These are phyloP conservation scores for Alternaria incomplexa DNA, from an alignment of 2,329 filamentous ascomycete species.

Conservation along the genomic window DNA sequence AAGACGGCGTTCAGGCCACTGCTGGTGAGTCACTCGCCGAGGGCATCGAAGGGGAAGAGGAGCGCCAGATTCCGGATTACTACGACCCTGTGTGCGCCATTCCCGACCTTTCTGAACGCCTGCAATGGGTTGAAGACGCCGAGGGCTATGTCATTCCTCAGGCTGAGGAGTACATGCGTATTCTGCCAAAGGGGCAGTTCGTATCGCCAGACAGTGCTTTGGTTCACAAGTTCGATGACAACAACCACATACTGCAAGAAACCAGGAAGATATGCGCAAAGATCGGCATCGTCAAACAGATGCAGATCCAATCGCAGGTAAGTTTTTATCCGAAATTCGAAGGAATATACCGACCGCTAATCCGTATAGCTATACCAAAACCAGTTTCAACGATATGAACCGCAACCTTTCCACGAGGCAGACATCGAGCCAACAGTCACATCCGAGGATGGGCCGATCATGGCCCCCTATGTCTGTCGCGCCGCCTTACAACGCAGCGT, in stretches of 20 bases:
- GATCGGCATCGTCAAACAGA: constrained; percentile 97
- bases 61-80: constrained; percentile 88
- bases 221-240: constrained; percentile 81
- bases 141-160: constrained; percentile 90
- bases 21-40: constrained; percentile 83
- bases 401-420: constrained; percentile 83
- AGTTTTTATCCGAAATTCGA: constrained; percentile 27
- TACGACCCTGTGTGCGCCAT: constrained; percentile 87
- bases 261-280: constrained; percentile 95
- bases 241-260: constrained; percentile 94
- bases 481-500: constrained; percentile 88
- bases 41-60: constrained; percentile 83
- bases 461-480: constrained; percentile 81
- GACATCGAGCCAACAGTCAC: constrained; percentile 91
- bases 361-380: constrained; percentile 83
- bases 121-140: constrained; percentile 88
- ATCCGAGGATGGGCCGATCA: constrained; percentile 85
- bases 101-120: constrained; percentile 77
- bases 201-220: constrained; percentile 75
- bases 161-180: constrained; percentile 79
- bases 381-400: constrained; percentile 96
- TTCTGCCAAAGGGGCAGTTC: constrained; percentile 79
- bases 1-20: constrained; percentile 55
- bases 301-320: constrained; percentile 97
- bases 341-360: constrained; percentile 16